Percentiles rank a stretch among this genome's conserved stretches.
Evolutionary conservation across 495 filamentous ascomycete genomes (phyloP).

Genomic region (Cladorrhinum samala): DNA sequence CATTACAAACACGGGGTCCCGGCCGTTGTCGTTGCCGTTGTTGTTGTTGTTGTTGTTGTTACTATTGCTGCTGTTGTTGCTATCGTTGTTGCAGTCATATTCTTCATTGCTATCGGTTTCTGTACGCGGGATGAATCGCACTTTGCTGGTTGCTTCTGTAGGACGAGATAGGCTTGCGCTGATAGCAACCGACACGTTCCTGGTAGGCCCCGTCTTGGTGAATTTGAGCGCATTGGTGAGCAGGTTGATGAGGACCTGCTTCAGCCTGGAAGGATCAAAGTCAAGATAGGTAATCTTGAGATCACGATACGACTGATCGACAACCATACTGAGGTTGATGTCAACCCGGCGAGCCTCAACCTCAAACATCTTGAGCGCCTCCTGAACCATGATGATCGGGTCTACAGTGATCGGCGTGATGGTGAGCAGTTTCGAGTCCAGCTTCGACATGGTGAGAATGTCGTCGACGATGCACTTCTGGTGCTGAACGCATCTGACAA

Average conservation of each 20-base stretch:
- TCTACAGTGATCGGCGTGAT: slow-evolving; percentile 62
- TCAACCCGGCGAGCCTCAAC: slow-evolving; percentile 59
- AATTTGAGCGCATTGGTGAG: slow-evolving; percentile 73
- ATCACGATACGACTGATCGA: slow-evolving; percentile 50
- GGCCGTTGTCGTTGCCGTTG: slow-evolving; percentile 6
- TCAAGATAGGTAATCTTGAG: slow-evolving; percentile 58
- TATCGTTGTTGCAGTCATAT: slow-evolving; percentile 2
- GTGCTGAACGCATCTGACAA: slow-evolving; percentile 67
- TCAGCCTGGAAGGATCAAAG: slow-evolving; percentile 63
- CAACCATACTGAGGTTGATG: slow-evolving; percentile 56
- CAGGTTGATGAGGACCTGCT: slow-evolving; percentile 69
- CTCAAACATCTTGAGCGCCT: slow-evolving; percentile 65
- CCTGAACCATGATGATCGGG: slow-evolving; percentile 55
- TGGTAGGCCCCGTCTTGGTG: slow-evolving; percentile 45
- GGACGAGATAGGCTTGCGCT: slow-evolving; percentile 26
- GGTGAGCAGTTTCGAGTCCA: slow-evolving; percentile 65
- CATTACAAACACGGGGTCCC: slow-evolving; percentile 50
- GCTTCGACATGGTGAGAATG: slow-evolving; percentile 70
- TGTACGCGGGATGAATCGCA: slow-evolving; percentile 31
- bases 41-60: no score
- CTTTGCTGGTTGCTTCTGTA: slow-evolving; percentile 26
- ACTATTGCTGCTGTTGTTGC: no score
- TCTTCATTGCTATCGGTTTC: slow-evolving; percentile 15
- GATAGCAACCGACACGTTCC: slow-evolving; percentile 31
- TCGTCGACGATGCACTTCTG: slow-evolving; percentile 79